Evolutionary conservation across 192 early-diverging fungal species (phyloP), one percentile per base, ranked within the genome.

Genomic region (Backusella tarrabulga): DNA sequence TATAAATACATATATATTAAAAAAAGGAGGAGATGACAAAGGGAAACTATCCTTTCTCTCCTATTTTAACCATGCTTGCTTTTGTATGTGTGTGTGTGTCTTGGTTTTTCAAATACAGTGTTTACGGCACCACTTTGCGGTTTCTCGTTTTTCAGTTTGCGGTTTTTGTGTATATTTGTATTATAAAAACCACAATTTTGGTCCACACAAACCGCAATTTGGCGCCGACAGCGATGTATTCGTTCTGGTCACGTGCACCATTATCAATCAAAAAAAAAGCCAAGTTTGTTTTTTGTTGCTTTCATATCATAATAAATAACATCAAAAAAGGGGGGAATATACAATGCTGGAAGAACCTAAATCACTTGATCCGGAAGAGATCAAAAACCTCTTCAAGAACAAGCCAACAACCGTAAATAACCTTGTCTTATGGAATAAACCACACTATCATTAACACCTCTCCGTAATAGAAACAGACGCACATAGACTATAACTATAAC

Each of bases 401-500:
- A 71, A 71, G 26, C 7, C 38, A 23, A 71, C 14, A 15, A 44
- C 38, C 17, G 36, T 46, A 71, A 21, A 46, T 21, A 1, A 46
- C 12, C 42, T 44, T 44, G 42, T 44, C 19, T n/a, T n/a, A n/a
- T 50, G 6, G 4, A 50, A 19, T n/a, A 50, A n/a, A 50, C 46
- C 15, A 44, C 42, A 50, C 17, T 50, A 6, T 15, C 6, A 50
- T n/a, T 50, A 50, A 50, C 46, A 50, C 46, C 46, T 71, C 6
- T 71, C 29, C 40, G 4, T 71, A 0, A 74, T 63, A 74, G 36
- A 56, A n/a, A 19, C 40, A 87, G 72, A 63, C 77, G 14, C 85
- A 89, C 71, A 80, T 87, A 4, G 67, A 68, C 12, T 90, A 90
- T 44, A 72, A 76, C 32, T 90, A 90, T 67, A 76, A 81, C n/a